Evolutionary conservation across 805 yeast genomes (phyloP), one percentile per base, ranked within the genome.

Genomic region (Metschnikowia dekortorum): DNA sequence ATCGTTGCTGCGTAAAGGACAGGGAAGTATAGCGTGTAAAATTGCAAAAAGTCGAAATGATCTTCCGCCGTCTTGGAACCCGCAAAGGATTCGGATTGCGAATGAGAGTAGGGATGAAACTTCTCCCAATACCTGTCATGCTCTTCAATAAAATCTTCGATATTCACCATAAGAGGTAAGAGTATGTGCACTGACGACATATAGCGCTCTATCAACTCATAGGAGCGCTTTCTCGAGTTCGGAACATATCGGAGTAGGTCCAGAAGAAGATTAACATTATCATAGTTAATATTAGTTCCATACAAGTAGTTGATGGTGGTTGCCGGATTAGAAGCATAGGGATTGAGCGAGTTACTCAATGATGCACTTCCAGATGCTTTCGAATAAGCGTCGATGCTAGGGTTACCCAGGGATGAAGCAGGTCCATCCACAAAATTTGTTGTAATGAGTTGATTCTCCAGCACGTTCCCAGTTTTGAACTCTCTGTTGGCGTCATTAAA

Each of bases 1-100:
- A 80, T 80, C 1, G 83, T 74, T 2, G 84, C 76, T 2, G 85
- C 84, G 60, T 80, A 81, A 9, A 80, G 61, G 2, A 81, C 74
- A 0, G 85, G 81, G 55, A 79, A 79, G 49, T 80, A 68, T 0
- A 75, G 61, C 7, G 79, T 70, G 53, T 75, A 74, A 58, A 81
- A 81, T 41, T 76, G 74, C 30, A 73, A 57, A 38, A 61, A 60
- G 49, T 71, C 73, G 49, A 79, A 61, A 44, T 70, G 70, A 4
- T 62, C 63, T 5, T 60, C 53, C 16, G 60, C 49, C 26, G 50
- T 44, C 22, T 54, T 48, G 13, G 55, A 38, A 6, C 52, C 42
- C 1, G 57, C 11, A 9, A 58, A 40, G 4, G 56, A 31, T 5
- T 48, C 42, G 6, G 58, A 35, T 8, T 31, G 11, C 22, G 45